Base-by-base conservation (phyloP, 2,329 filamentous ascomycete genomes). In the Truncatella angustata region DNA sequence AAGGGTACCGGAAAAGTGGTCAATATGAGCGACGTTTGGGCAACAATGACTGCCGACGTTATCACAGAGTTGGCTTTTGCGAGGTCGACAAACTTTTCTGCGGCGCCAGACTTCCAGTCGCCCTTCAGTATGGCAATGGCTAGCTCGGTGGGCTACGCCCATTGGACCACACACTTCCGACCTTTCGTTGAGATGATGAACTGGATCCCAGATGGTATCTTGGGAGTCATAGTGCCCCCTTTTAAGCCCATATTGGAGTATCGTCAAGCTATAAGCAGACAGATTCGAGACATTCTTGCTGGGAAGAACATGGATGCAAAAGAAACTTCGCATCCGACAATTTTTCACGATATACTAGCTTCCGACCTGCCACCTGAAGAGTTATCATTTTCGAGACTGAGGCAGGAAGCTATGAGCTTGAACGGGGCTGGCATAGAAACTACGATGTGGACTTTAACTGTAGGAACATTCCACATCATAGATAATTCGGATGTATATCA, bases 131-230 rank as follows among this genome's bases (percentile, higher is more conserved):
- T 11, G 28, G 2, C 11, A 45, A 21, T 37, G 21, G 21, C 32
- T 28, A 51, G 9, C 26, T 3, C 26, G 14, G 5, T 24, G 28
- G 5, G 20, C 12, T 4, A 45, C 37, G 49, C 28, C 11, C 3
- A 35, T 24, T 4, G 57, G 53, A 18, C 60, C 60, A 47, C 55
- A 54, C 39, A 26, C 20, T 26, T 36, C 59, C 14, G n/a, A n/a
- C n/a, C 52, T 49, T 28, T 59, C 52, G 52, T 60, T 35, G 58
- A 56, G 0, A 56, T 54, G 1, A 16, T 36, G 4, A 49, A 60
- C 16, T 39, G 32, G 26, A n/a, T n/a, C n/a, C n/a, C n/a, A n/a
- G n/a, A n/a, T n/a, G n/a, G n/a, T n/a, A n/a, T n/a, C n/a, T n/a
- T n/a, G n/a, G n/a, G n/a, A n/a, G n/a, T n/a, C n/a, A n/a, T n/a